Base-by-base conservation (phyloP, 2,329 filamentous ascomycete genomes). In the Diaporthe ilicicola region DNA sequence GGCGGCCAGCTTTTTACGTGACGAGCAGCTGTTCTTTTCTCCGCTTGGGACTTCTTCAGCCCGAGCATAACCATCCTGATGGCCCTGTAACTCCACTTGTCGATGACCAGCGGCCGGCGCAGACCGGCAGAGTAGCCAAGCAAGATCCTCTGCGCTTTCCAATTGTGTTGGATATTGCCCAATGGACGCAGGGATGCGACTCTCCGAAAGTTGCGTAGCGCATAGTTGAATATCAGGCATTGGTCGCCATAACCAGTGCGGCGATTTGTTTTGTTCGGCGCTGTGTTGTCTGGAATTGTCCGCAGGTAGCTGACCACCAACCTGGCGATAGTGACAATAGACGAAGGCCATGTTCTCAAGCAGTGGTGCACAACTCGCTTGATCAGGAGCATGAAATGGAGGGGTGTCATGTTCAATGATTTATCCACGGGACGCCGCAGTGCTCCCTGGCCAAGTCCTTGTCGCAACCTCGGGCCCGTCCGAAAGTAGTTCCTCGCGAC, bases 1-100 rank as follows among this genome's bases (percentile, higher is more conserved):
- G 90, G 90, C 12, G 90, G 90, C 90, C 89, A 91, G 2, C 83
- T 84, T 62, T 84, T 82, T 2, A 82, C 80, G 69, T 89, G 84
- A 34, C 87, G 84, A 24, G 79, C 74, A 1, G 86, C 83, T 39
- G 84, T 85, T 42, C 82, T 84, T 17, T 78, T 80, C 77, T 92
- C 90, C 6, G 79, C 79, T 8, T 79, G 76, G 10, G 85, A 87
- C 75, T 90, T 91, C 53, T 83, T 83, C 69, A 87, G 81, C 3
- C 84, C 88, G 8, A 87, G 78, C 68, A 91, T 77, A 3, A 90
- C 87, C 48, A 81, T 75, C 46, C 86, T 83, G 54, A 91, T 87
- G 4, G 88, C 85, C 61, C 82, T 82, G 70, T 90, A 92, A 24
- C 87, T 87, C 1, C 76, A 73, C 42, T 81, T 81, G 72, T 84